Evolutionary conservation across 768 basidiomycete genomes (phyloP), one percentile per base, ranked within the genome.

Genomic region (Ramaria rubella): DNA sequence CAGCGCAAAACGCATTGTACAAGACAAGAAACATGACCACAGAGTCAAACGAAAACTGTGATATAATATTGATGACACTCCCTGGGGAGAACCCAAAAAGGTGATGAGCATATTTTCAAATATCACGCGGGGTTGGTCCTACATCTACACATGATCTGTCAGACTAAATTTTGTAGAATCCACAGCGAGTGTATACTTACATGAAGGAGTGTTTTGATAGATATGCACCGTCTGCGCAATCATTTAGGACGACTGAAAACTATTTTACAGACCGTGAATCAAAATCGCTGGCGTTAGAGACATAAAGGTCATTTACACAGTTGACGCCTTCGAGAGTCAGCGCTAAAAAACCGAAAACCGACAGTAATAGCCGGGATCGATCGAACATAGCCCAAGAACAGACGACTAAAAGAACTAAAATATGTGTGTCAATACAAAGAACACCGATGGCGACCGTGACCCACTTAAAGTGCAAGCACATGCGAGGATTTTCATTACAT

Each of bases 321-420:
- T 44, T 19, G 29, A 54, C n/a, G 24, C 9, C 52, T 30, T 44
- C 52, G 29, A 54, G 33, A 15, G 38, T n/a, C n/a, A 54, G n/a
- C 43, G 52, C 52, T 29, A 24, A 42, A 24, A 24, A 54, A 11
- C 52, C 52, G 24, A 38, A 54, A 19, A 54, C 14, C 4, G 52
- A 42, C 6, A 54, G 52, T n/a, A 54, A 44, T 12, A 54, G 19
- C 21, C 29, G 6, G 4, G 52, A 54, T 26, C 52, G 14, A 26
- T 54, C 52, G 38, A 54, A 54, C 52, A 54, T 54, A 12, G 52
- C 52, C 52, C 52, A 54, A 12, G 52, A 54, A 26, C 52, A 54
- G 29, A 54, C 52, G 8, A 54, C 52, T 24, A 54, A 27, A 23
- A 54, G 52, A 17, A 54, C 52, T 54, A 23, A 43, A 9, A 30